Percentiles rank a stretch among this genome's conserved stretches.
Conservation (phyloP, 352 stramenopile species). For the Phytophthora vignae region DNA sequence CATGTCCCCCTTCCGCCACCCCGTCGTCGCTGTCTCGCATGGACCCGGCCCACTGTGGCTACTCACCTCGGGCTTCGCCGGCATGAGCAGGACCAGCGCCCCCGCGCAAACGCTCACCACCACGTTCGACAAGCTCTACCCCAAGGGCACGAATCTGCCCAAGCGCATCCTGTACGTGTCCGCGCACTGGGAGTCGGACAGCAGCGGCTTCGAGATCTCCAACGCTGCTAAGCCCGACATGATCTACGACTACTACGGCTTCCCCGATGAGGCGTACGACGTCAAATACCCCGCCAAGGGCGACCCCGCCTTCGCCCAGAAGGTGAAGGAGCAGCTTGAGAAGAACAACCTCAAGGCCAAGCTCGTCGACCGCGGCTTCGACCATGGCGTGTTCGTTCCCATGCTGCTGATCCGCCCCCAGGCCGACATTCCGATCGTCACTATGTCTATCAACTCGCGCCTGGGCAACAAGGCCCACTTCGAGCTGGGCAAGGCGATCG, state of each 20-base stretch:
- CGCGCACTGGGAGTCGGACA: slow-evolving; percentile 75
- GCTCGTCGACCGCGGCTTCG: slow-evolving; percentile 65
- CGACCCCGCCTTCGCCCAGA: slow-evolving; percentile 54
- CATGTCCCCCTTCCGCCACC: not conserved
- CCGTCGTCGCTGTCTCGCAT: slow-evolving; percentile 8
- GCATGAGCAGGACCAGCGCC: not conserved
- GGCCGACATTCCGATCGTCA: not conserved
- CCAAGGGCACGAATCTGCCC: slow-evolving; percentile 33
- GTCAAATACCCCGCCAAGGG: slow-evolving; percentile 64
- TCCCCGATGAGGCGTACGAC: slow-evolving; percentile 82
- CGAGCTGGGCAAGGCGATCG: slow-evolving; percentile 55
- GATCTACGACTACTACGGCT: slow-evolving; percentile 91
- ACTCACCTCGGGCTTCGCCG: not conserved
- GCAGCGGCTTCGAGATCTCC: slow-evolving; percentile 39
- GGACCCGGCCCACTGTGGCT: slow-evolving; percentile 3
- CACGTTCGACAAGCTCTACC: slow-evolving; percentile 35
- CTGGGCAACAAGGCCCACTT: slow-evolving; percentile 47
- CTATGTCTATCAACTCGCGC: slow-evolving; percentile 1
- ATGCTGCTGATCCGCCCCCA: slow-evolving; percentile 34
- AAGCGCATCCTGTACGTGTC: slow-evolving; percentile 78
- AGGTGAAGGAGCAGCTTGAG: slow-evolving; percentile 56
- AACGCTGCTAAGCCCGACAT: slow-evolving; percentile 51
- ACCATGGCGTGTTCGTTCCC: slow-evolving; percentile 92
- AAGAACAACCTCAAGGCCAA: slow-evolving; percentile 47
- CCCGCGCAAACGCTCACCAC: not conserved